phyloP scores from a whole-genome alignment of 106 monocot genomes.

The Acorus gramineus region DNA sequence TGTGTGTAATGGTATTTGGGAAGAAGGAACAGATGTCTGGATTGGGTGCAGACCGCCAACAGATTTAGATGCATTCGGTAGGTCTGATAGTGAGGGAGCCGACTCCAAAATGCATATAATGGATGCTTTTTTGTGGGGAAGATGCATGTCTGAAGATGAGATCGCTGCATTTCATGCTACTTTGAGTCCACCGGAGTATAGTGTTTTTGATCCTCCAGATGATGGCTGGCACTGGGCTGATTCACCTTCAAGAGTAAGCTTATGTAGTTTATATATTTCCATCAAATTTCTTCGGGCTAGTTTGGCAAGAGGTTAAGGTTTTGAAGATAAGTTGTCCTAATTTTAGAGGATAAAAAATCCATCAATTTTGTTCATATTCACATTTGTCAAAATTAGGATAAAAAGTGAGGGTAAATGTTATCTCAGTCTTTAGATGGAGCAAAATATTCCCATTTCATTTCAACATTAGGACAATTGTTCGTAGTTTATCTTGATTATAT shows the following conservation, averaged over 20 bases:
- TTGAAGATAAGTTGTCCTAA: no score
- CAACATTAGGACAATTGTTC: no score
- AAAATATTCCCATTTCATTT: no score
- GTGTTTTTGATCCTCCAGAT: slow-evolving; percentile 61
- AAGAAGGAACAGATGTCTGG: slow-evolving; percentile 82
- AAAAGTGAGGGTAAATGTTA: no score
- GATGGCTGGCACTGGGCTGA: slow-evolving; percentile 57
- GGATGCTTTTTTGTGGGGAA: slow-evolving; percentile 96
- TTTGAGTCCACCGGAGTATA: slow-evolving; percentile 44
- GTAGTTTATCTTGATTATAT: no score
- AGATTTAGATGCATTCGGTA: slow-evolving; percentile 96
- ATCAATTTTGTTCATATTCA: no score
- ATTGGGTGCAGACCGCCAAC: slow-evolving; percentile 76
- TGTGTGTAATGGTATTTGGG: slow-evolving; percentile 42
- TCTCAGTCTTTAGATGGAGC: no score
- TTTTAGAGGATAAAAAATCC: no score
- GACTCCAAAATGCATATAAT: slow-evolving; percentile 97
- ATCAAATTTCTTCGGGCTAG: neutral
- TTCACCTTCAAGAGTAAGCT: slow-evolving; percentile 80
- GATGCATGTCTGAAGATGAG: slow-evolving; percentile 88
- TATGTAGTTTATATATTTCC: neutral
- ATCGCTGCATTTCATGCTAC: slow-evolving; percentile 53
- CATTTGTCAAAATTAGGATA: no score
- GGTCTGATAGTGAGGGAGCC: slow-evolving; percentile 86
- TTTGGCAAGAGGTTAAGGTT: no score